These are phyloP conservation scores for Xylaria sp. DNA, from an alignment of 2,329 filamentous ascomycete species.

Conservation along the genomic window DNA sequence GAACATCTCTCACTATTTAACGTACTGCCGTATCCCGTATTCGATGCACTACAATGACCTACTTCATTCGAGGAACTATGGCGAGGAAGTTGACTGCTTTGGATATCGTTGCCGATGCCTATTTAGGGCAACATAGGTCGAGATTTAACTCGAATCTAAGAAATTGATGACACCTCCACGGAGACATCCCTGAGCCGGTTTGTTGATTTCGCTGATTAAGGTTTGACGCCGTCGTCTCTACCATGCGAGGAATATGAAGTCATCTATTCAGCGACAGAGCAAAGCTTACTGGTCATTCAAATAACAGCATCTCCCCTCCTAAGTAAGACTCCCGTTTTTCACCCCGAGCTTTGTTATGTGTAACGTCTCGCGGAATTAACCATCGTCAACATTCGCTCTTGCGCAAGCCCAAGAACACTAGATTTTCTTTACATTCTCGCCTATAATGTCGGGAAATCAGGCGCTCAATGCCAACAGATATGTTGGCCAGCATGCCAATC, in stretches of 20 bases:
- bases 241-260: slow-evolving; percentile 43
- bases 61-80: not conserved
- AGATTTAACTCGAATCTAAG: slow-evolving; percentile 10
- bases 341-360: not conserved
- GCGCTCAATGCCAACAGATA: slow-evolving; percentile 58
- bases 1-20: not conserved
- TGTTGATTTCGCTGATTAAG: slow-evolving; percentile 35
- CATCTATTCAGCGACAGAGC: slow-evolving; percentile 31
- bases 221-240: slow-evolving; percentile 23
- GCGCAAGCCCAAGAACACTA: not conserved
- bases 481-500: slow-evolving; percentile 61
- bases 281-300: slow-evolving; percentile 17
- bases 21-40: not conserved
- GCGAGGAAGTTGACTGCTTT: not conserved
- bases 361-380: not conserved
- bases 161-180: slow-evolving; percentile 7
- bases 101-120: not conserved
- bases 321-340: not conserved
- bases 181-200: not conserved
- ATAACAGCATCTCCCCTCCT: slow-evolving; percentile 2
- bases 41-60: not conserved
- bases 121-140: not conserved
- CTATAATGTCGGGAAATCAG: slow-evolving; percentile 51
- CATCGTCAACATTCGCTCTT: not conserved
- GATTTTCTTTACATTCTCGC: not conserved